Percentiles rank a stretch among this genome's conserved stretches.
phyloP scores from a whole-genome alignment of 2,329 filamentous ascomycete species.

The Exophiala xenobiotica region DNA sequence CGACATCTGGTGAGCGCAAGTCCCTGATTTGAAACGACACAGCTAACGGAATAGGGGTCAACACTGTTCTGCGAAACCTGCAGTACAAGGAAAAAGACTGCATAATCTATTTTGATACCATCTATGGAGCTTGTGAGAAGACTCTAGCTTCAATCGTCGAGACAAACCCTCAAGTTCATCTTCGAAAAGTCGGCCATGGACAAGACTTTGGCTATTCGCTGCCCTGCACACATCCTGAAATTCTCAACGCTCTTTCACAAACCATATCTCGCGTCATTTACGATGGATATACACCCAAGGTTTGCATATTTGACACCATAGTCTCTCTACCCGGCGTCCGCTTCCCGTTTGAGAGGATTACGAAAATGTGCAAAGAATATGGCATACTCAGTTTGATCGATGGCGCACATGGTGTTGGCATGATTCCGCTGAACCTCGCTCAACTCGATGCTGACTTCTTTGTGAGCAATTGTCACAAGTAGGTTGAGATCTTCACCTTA shows the following conservation, averaged over 20 bases:
- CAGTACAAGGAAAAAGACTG: constrained; percentile 68
- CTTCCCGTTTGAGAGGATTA: constrained; percentile 73
- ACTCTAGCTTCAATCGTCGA: constrained; percentile 72
- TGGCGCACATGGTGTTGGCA: constrained; percentile 80
- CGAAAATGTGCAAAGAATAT: constrained; percentile 62
- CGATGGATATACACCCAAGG: constrained; percentile 61
- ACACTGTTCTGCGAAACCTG: constrained; percentile 77
- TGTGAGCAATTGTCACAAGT: constrained; percentile 80
- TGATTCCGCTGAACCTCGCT: constrained; percentile 68
- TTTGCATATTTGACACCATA: constrained; percentile 78
- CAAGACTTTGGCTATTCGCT: constrained; percentile 53
- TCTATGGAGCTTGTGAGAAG: constrained; percentile 77
- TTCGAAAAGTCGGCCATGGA: constrained; percentile 52
- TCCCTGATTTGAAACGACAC: neutral
- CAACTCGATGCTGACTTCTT: constrained; percentile 79
- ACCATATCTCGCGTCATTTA: constrained; percentile 56
- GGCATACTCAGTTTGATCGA: constrained; percentile 75
- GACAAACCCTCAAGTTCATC: constrained; percentile 50
- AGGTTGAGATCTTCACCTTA: constrained; percentile 14
- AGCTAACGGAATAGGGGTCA: constrained; percentile 53
- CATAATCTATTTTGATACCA: constrained; percentile 64
- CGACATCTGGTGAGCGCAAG: constrained; percentile 57
- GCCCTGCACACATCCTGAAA: constrained; percentile 67
- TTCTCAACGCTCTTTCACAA: constrained; percentile 61
- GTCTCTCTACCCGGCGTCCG: constrained; percentile 74